Evolutionary conservation across 192 early-diverging fungal genomes (phyloP), one percentile per base, ranked within the genome.

Genomic region (Coemansia sp.): DNA sequence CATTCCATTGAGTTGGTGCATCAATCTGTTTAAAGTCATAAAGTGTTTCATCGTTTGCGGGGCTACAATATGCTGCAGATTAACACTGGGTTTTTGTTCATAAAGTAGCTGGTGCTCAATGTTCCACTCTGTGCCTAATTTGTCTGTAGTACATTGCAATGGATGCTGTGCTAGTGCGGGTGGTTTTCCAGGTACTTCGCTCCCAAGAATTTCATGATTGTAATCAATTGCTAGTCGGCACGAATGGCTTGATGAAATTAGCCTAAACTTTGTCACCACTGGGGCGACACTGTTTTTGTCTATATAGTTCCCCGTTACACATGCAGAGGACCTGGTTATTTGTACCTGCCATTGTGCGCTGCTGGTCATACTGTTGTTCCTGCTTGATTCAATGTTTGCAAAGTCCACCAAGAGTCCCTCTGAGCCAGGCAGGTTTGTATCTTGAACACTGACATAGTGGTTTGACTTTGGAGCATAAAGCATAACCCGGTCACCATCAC

Each of bases 1-100:
- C 26, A 92, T 92, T 49, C 95, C 90, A 77, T 98, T 98, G 5
- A 88, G 81, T 1, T 85, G 85, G 86, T 86, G 89, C 95, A 98
- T 98, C n/a, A 87, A 87, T 14, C 90, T 83, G 53, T 94, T 97
- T 49, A 94, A 72, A 38, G 92, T 84, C 50, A 85, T 78, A 61
- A 93, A 87, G 50, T 92, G 85, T 26, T 78, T 72, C 43, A 85
- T n/a, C n/a, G n/a, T n/a, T n/a, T n/a, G n/a, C n/a, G n/a, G n/a
- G n/a, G n/a, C n/a, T n/a, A 64, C 60, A 96, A 95, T 11, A 59
- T 72, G 28, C 27, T 29, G 67, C 57, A 29, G 60, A 45, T 30
- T 73, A 77, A 34, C 83, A 81, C 29, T 82, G 37, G 24, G 82
- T 82, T 51, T 90, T 68, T 61, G 64, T 70, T 3, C 80, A 62